Percentiles rank a stretch among this genome's conserved stretches.
These are phyloP conservation scores for bread wheat (Triticum aestivum) DNA, from an alignment of 176 grass and related monocot species.

Conservation along the genomic window DNA sequence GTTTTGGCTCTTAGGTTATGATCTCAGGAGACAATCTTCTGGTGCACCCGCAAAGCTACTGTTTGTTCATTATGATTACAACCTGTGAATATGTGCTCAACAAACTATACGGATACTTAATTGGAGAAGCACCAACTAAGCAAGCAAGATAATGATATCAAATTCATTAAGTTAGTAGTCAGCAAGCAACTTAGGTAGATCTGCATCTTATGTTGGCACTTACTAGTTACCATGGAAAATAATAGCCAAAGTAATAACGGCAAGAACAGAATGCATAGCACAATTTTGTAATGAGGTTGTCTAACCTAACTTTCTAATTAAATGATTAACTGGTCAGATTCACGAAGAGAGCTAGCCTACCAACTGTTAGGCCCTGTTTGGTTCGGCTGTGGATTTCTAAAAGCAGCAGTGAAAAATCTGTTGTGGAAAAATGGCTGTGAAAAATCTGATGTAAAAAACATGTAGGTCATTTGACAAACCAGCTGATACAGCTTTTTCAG, in stretches of 20 bases:
- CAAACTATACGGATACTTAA: neutral
- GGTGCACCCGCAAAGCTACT: neutral
- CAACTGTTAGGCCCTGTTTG: neutral
- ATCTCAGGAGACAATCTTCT: neutral
- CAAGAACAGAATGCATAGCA: neutral
- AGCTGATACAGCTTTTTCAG: too few species aligned
- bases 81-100: conserved; percentile 1
- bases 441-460: too few species aligned
- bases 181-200: conserved; percentile 3
- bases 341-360: neutral
- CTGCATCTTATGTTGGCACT: neutral
- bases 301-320: neutral
- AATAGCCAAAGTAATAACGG: neutral
- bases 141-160: conserved; percentile 1
- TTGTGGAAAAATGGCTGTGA: too few species aligned
- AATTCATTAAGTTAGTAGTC: neutral
- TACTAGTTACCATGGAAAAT: neutral
- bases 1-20: neutral
- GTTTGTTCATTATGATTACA: neutral
- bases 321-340: neutral
- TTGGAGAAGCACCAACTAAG: neutral
- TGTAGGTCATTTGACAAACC: too few species aligned
- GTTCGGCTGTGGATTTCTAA: too few species aligned
- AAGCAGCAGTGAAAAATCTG: too few species aligned
- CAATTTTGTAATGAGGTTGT: neutral